These are phyloP conservation scores for Ramaria sp. DNA, from an alignment of 768 basidiomycete species.

Conservation along the genomic window DNA sequence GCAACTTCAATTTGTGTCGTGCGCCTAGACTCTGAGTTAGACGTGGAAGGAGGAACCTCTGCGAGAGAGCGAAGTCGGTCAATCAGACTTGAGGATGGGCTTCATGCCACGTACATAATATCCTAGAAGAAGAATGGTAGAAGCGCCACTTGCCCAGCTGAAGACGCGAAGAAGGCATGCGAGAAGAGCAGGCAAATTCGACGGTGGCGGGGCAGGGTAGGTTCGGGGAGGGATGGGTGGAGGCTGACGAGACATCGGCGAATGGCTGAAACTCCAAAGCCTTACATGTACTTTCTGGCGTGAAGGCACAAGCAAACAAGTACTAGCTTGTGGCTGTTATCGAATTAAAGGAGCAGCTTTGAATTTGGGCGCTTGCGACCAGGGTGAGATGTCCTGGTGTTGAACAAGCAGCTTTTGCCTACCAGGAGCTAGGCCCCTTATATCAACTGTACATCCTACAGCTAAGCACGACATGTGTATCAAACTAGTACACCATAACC, in stretches of 20 bases:
- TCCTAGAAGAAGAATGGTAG: constrained; percentile 43
- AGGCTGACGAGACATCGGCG: constrained; percentile 18
- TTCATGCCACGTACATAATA: constrained; percentile 47
- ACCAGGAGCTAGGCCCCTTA: too few relatives aligned
- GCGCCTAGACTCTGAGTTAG: constrained; percentile 49
- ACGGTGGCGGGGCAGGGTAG: constrained; percentile 62
- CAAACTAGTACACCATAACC: too few relatives aligned
- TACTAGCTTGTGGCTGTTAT: too few relatives aligned
- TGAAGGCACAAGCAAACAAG: too few relatives aligned
- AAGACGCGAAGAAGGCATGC: constrained; percentile 49
- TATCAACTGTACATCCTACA: too few relatives aligned
- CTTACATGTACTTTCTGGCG: too few relatives aligned
- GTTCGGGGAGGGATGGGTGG: constrained; percentile 59
- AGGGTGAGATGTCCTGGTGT: too few relatives aligned
- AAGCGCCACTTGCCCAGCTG: constrained; percentile 57
- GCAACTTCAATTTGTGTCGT: constrained; percentile 46
- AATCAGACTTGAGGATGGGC: neutral
- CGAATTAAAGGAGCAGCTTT: too few relatives aligned
- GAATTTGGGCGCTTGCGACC: too few relatives aligned
- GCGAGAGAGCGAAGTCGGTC: neutral
- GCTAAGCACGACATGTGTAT: too few relatives aligned
- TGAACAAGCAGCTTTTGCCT: too few relatives aligned
- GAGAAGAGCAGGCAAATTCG: constrained; percentile 57
- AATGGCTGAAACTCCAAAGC: too few relatives aligned
- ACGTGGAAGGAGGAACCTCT: constrained; percentile 65